phyloP scores from a whole-genome alignment of 805 yeast species.

The Myxozyma neotropica region DNA sequence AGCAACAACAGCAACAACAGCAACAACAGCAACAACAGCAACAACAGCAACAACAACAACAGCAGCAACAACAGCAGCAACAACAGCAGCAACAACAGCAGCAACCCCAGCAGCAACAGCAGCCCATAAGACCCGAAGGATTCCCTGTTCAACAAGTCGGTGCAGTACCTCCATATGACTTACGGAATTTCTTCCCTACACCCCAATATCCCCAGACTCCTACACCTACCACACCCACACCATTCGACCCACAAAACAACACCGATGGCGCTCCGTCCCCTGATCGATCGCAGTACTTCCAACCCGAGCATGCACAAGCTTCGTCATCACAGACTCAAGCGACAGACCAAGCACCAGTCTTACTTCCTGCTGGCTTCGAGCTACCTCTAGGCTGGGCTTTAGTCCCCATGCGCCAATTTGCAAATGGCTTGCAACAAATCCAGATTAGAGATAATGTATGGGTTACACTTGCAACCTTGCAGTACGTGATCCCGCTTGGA shows the following conservation, averaged over 20 bases:
- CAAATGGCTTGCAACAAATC: slow-evolving; percentile 30
- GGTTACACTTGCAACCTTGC: slow-evolving; percentile 30
- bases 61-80: too few species aligned
- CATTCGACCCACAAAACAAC: background rate
- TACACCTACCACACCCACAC: background rate
- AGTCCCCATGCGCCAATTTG: slow-evolving; percentile 36
- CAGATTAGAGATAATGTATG: slow-evolving; percentile 33
- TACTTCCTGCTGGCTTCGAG: slow-evolving; percentile 26
- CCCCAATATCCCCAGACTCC: background rate
- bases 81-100: too few species aligned
- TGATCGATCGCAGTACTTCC: slow-evolving; percentile 1
- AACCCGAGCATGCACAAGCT: background rate
- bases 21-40: too few species aligned
- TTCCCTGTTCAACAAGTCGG: background rate
- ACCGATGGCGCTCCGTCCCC: background rate
- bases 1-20: too few species aligned
- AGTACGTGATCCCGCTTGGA: slow-evolving; percentile 29
- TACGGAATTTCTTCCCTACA: background rate
- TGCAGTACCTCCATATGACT: background rate
- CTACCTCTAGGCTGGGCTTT: slow-evolving; percentile 36
- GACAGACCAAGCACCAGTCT: slow-evolving; percentile 3
- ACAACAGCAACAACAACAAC: too few species aligned
- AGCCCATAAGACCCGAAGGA: background rate
- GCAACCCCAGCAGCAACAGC: slow-evolving; percentile 15
- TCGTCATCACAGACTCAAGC: background rate